Conservation (phyloP, 805 yeast genomes). For the Debaryomyces prosopidis region DNA sequence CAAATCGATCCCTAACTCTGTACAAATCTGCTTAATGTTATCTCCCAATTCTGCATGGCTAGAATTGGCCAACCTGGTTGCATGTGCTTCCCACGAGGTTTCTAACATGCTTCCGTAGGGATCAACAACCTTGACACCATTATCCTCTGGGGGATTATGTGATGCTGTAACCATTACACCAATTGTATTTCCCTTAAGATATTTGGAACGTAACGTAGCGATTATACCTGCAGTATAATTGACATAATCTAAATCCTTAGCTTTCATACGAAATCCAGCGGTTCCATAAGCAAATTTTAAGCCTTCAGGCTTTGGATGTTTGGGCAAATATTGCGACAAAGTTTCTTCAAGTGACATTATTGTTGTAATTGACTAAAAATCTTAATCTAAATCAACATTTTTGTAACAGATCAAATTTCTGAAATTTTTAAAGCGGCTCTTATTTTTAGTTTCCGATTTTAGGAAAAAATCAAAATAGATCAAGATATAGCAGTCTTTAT, state of each 20-base stretch:
- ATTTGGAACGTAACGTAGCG: conserved; percentile 81
- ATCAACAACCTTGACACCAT: conserved; percentile 92
- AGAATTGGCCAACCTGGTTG: conserved; percentile 79
- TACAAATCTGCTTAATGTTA: conserved; percentile 39
- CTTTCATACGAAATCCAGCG: conserved; percentile 89
- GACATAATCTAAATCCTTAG: conserved; percentile 70
- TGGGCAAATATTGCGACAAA: conserved; percentile 8
- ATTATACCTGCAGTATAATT: conserved; percentile 80
- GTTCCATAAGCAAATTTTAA: conserved; percentile 77
- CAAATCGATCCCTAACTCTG: conserved; percentile 47
- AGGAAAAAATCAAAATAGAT: too few species aligned
- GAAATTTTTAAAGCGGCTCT: too few species aligned
- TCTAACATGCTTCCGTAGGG: conserved; percentile 91
- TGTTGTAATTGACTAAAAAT: not conserved
- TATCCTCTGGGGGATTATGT: conserved; percentile 88
- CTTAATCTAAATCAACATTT: too few species aligned
- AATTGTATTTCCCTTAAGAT: conserved; percentile 62
- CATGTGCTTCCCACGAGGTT: conserved; percentile 78
- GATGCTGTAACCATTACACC: conserved; percentile 98
- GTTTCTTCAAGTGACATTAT: conserved; percentile 3
- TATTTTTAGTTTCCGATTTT: too few species aligned
- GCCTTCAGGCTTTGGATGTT: conserved; percentile 46
- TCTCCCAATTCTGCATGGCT: conserved; percentile 42
- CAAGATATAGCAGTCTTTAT: too few species aligned
- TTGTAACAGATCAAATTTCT: too few species aligned